These are phyloP conservation scores for Aegilops tauschii DNA, from an alignment of 176 grass and related monocot species.

Conservation along the genomic window DNA sequence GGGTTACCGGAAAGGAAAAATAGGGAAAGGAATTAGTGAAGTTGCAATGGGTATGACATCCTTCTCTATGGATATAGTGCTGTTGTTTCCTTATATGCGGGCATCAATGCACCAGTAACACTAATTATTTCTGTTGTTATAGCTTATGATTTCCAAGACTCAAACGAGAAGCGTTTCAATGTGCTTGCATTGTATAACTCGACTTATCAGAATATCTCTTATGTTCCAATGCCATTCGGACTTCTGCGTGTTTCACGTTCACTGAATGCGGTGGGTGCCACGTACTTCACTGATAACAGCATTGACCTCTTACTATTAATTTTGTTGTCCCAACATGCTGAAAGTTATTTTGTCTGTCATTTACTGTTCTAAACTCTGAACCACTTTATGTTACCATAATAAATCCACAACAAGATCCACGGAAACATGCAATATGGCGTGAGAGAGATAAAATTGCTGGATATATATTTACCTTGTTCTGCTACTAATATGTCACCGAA, in stretches of 20 bases:
- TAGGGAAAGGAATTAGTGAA: constrained; percentile 49
- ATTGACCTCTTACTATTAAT: neutral
- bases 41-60: constrained; percentile 41
- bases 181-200: constrained; percentile 51
- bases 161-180: constrained; percentile 40
- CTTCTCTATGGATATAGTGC: neutral
- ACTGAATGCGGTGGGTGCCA: constrained; percentile 44
- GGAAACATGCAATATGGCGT: neutral
- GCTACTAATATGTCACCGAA: neutral
- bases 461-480: neutral
- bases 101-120: constrained; percentile 2
- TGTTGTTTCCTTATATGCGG: neutral
- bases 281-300: constrained; percentile 1
- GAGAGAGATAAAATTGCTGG: neutral
- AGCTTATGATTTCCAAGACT: constrained; percentile 72
- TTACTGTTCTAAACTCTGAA: neutral
- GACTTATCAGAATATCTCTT: constrained; percentile 50
- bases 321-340: neutral
- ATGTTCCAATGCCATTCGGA: constrained; percentile 33
- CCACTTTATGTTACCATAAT: neutral
- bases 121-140: constrained; percentile 28
- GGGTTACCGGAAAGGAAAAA: constrained; percentile 53
- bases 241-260: constrained; percentile 42
- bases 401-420: neutral
- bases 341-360: neutral